Base-by-base conservation (phyloP, 2,329 filamentous ascomycete genomes). In the Alternaria ethzedia region DNA sequence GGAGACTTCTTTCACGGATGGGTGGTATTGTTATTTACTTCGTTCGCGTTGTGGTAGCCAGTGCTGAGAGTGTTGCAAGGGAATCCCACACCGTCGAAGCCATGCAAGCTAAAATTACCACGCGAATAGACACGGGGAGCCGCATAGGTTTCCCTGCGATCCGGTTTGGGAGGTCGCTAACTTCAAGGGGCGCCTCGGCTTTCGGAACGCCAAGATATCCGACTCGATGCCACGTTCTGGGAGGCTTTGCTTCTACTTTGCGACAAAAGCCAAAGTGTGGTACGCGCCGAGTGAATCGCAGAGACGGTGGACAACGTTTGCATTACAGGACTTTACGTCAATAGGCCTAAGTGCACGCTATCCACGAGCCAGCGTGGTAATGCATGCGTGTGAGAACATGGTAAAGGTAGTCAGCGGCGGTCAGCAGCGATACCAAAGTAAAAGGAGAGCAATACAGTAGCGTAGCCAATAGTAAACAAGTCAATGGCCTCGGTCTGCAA, bases 401-500 rank as follows among this genome's bases (percentile, higher is more conserved):
- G 59, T 61, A 10, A 23, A 23, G 51, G 41, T 54, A 63, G 61
- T 61, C 58, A 68, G 49, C 65, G 56, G n/a, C 13, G 12, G 9
- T 54, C 56, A 64, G 51, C 54, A 56, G 28, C 52, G 26, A 20
- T 54, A 20, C 46, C 32, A 52, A 36, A 25, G 47, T 32, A 50
- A 59, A 51, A 55, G 49, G 61, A 25, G 41, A 28, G 9, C 49
- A 13, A 45, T 54, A 23, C 17, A 60, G 47, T 60, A 58, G 54
- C 26, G 44, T 26, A 49, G 57, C 70, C 71, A 75, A 75, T 74
- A 45, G 60, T 8, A 54, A 36, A 23, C 44, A 20, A 25, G 21
- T 8, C 26, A 61, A 50, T 64, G 54, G 70, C 72, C 70, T 70
- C 72, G 70, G 71, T 51, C 64, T 65, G 64, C 61, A 62, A 46